phyloP scores from a whole-genome alignment of 495 filamentous ascomycete genomes.

The Cercophora scortea region DNA sequence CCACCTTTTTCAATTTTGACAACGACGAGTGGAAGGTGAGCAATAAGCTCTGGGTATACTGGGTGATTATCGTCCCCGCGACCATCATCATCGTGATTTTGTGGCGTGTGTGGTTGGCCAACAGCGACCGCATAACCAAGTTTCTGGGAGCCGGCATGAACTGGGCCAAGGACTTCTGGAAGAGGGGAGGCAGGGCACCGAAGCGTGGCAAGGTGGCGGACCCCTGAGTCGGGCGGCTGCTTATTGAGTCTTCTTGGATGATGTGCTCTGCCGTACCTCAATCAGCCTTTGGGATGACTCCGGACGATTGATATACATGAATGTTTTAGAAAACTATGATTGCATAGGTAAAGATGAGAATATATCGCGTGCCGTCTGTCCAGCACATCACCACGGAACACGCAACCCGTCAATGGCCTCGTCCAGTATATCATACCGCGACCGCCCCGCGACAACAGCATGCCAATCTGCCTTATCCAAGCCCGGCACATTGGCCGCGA shows the following conservation, averaged over 20 bases:
- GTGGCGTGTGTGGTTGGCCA: slow-evolving; percentile 11
- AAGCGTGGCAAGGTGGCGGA: too few species aligned
- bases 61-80: slow-evolving; percentile 9
- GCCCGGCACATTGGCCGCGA: slow-evolving; percentile 1
- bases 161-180: not conserved
- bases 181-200: not conserved
- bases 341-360: too few species aligned
- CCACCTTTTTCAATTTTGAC: slow-evolving; percentile 16
- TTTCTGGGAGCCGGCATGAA: not conserved
- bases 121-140: slow-evolving; percentile 6
- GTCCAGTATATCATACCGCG: slow-evolving; percentile 12
- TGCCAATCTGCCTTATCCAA: slow-evolving; percentile 16
- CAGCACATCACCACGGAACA: slow-evolving; percentile 10
- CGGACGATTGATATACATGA: too few species aligned
- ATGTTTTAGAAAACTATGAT: too few species aligned
- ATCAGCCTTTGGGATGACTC: too few species aligned
- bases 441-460: slow-evolving; percentile 3
- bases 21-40: slow-evolving; percentile 12
- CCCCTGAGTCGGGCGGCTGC: too few species aligned
- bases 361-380: too few species aligned
- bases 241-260: too few species aligned
- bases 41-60: slow-evolving; percentile 14
- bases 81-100: slow-evolving; percentile 11
- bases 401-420: slow-evolving; percentile 8
- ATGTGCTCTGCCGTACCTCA: too few species aligned